These are phyloP conservation scores for Fusarium newnesense DNA, from an alignment of 2,329 filamentous ascomycete species.

Conservation along the genomic window DNA sequence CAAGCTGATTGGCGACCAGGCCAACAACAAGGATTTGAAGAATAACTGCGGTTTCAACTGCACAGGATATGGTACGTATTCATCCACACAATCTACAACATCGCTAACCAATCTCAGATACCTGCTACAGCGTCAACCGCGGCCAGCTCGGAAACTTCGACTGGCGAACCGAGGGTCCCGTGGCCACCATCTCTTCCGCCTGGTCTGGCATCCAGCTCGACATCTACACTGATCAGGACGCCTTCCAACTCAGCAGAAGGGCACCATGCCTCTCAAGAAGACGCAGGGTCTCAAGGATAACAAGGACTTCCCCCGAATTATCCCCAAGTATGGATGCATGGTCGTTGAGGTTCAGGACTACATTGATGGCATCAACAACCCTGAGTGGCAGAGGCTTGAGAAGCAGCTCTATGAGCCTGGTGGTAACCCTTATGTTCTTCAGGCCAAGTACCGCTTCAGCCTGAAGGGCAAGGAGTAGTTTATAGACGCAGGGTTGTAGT, in stretches of 20 bases:
- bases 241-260: slow-evolving; percentile 84
- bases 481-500: fast-evolving
- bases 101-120: slow-evolving; percentile 57
- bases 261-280: slow-evolving; percentile 73
- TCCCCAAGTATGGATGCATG: slow-evolving; percentile 82
- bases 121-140: slow-evolving; percentile 75
- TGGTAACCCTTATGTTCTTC: slow-evolving; percentile 69
- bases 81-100: no score
- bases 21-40: slow-evolving; percentile 68
- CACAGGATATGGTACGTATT: slow-evolving; percentile 78
- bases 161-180: slow-evolving; percentile 69
- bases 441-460: slow-evolving; percentile 70
- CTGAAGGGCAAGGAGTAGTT: slow-evolving; percentile 50
- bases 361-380: slow-evolving; percentile 94
- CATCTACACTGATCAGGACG: slow-evolving; percentile 84
- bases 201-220: slow-evolving; percentile 88
- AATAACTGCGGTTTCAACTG: slow-evolving; percentile 85
- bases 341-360: slow-evolving; percentile 94
- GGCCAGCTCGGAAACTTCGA: slow-evolving; percentile 65
- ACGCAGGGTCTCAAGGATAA: slow-evolving; percentile 73
- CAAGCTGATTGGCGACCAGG: slow-evolving; percentile 80
- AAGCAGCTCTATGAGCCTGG: slow-evolving; percentile 71
- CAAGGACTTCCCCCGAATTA: slow-evolving; percentile 66
- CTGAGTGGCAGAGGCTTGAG: slow-evolving; percentile 78
- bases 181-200: slow-evolving; percentile 74